A percentile compares a stretch with the other conserved stretches of the same genome.
Evolutionary conservation across 345 rosid species (phyloP).

Genomic region (Gossypium rotundifolium): DNA sequence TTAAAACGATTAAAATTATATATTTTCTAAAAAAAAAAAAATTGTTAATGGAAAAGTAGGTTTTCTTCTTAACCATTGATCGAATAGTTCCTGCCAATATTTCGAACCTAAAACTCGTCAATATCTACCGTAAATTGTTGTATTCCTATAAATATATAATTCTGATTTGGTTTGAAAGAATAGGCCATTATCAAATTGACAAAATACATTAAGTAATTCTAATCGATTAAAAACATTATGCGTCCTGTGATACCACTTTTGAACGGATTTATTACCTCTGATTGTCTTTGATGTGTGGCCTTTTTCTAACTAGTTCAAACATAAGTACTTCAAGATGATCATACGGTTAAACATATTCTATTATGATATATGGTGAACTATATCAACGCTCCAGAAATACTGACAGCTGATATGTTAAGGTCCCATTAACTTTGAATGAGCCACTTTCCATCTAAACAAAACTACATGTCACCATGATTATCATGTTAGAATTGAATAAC

Average conservation of each 20-base stretch:
- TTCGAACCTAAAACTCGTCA: background rate
- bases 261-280: conserved; percentile 12
- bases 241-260: conserved; percentile 6
- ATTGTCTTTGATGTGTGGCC: conserved; percentile 9
- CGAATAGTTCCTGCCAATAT: background rate
- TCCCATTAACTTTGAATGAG: background rate
- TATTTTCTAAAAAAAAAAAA: background rate
- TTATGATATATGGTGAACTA: conserved; percentile 9
- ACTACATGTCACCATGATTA: background rate
- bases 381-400: conserved; percentile 4
- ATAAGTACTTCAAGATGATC: background rate
- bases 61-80: background rate
- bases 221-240: background rate
- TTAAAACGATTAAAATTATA: no score
- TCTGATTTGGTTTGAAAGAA: background rate
- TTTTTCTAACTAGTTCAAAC: conserved; percentile 12
- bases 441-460: conserved; percentile 7
- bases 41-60: background rate
- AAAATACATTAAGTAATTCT: background rate
- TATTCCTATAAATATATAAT: background rate
- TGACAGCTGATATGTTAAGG: background rate
- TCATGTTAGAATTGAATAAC: background rate
- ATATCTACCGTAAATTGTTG: background rate
- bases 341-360: background rate
- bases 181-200: background rate